Percentiles rank a stretch among this genome's conserved stretches.
Conservation (phyloP, 306 rosid species). For the Echinosophora koreensis region DNA sequence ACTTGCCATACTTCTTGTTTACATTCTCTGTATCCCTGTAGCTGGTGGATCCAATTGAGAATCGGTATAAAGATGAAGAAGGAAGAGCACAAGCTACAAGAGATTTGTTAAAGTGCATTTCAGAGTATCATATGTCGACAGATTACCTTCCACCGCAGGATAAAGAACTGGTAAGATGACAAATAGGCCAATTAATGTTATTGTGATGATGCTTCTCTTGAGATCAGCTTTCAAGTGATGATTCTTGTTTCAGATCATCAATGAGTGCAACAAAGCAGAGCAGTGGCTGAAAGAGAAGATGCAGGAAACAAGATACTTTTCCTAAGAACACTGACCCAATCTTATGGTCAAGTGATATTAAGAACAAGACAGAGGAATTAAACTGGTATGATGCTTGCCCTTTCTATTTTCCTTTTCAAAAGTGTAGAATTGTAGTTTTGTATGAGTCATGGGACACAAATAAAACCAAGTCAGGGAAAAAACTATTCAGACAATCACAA, state of each 20-base stretch:
- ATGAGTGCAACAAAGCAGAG: conserved; percentile 72
- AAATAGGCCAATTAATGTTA: conserved; percentile 15
- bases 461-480: neutral
- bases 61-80: conserved; percentile 84
- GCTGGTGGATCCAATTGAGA: conserved; percentile 93
- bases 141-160: conserved; percentile 48
- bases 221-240: conserved; percentile 33
- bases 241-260: conserved; percentile 55
- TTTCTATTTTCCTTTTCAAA: conserved; percentile 20
- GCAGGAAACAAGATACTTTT: conserved; percentile 69
- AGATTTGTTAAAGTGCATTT: conserved; percentile 40
- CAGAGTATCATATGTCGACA: conserved; percentile 28
- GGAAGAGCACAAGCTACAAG: conserved; percentile 67
- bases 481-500: conserved; percentile 11
- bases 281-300: conserved; percentile 79
- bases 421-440: conserved; percentile 12
- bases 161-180: conserved; percentile 49
- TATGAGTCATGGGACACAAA: conserved; percentile 16
- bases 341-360: conserved; percentile 67
- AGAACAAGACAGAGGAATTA: conserved; percentile 62
- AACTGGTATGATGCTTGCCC: conserved; percentile 60
- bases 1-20: conserved; percentile 40
- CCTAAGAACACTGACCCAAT: conserved; percentile 74
- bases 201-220: conserved; percentile 40
- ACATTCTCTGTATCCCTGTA: conserved; percentile 48